Evolutionary conservation across 73 alveolate species (phyloP), one percentile per base, ranked within the genome.

Genomic region (Paramecium sonneborni): DNA sequence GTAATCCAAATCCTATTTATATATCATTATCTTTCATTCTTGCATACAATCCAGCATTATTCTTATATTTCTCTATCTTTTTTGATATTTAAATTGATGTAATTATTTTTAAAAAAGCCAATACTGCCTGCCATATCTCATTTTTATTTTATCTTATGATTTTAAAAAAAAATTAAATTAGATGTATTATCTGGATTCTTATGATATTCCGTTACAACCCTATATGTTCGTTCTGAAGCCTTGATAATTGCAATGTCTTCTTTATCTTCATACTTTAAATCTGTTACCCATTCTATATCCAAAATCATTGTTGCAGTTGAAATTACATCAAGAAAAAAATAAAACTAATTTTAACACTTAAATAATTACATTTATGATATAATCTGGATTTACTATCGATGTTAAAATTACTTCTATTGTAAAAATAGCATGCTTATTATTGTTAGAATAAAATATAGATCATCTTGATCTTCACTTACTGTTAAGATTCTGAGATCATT

Each of bases 1-100:
- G 98, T 4, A 97, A 92, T 24, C 99, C 99, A 86, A 97, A 96
- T 0, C 99, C 99, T 94, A 97, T 95, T 92, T 93, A 96, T 41
- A 97, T 97, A 28, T 96, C 62, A 85, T 96, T 92, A 32, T 90
- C 91, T 2, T 96, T 97, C 95, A 97, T 91, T 90, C 96, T 93
- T 48, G 91, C 92, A 41, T 93, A 85, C 57, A 97, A 86, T 39
- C 94, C 96, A 44, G 92, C 92, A 76, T 93, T 85, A 21, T 92
- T 88, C 58, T 92, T 93, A 91, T 96, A 97, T 94, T 97, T 97
- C 82, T 92, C 91, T 0, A 96, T 52, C 21, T 95, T 92, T 18
- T 92, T 88, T 23, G 93, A 88, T 32, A 92, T 74, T 69, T 93
- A 92, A 23, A 95, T 92, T 41, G 93, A 57, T 4, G 98, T 96